A percentile compares a stretch with the other conserved stretches of the same genome.
Conservation (phyloP, 805 yeast species). For the Saturnispora kantuleensis region DNA sequence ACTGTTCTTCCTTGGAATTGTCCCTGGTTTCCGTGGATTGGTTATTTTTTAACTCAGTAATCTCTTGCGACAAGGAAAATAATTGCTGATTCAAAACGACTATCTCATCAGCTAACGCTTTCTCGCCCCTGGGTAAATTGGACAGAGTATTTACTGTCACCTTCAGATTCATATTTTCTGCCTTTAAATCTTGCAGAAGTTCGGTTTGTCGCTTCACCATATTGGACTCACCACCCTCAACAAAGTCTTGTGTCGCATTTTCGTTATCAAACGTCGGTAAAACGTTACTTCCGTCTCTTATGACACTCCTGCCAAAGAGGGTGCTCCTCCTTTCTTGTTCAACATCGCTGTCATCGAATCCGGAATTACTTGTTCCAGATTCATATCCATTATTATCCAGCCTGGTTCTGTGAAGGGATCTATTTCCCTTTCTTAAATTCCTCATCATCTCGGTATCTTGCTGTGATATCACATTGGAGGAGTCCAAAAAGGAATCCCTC, state of each 20-base stretch:
- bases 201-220: slow-evolving; percentile 22
- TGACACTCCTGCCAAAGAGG: slow-evolving; percentile 10
- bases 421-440: not conserved
- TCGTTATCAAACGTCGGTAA: slow-evolving; percentile 18
- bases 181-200: slow-evolving; percentile 22
- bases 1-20: not conserved
- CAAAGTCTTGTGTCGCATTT: slow-evolving; percentile 2
- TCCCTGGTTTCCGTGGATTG: not conserved
- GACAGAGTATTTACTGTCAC: slow-evolving; percentile 33
- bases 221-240: slow-evolving; percentile 15
- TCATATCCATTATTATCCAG: slow-evolving; percentile 8
- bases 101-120: slow-evolving; percentile 23
- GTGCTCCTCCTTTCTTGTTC: slow-evolving; percentile 10
- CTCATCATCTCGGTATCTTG: slow-evolving; percentile 3
- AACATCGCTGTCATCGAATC: slow-evolving; percentile 14
- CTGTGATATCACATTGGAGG: slow-evolving; percentile 3
- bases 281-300: slow-evolving; percentile 19
- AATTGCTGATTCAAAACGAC: slow-evolving; percentile 10
- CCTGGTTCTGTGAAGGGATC: slow-evolving; percentile 4
- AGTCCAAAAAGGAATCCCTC: not conserved
- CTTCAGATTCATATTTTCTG: slow-evolving; percentile 35
- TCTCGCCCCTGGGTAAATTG: slow-evolving; percentile 34
- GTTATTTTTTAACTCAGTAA: not conserved
- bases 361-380: slow-evolving; percentile 16
- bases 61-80: slow-evolving; percentile 3